Base-by-base conservation (phyloP, 2,329 filamentous ascomycete species). In the Apiospora koreana region DNA sequence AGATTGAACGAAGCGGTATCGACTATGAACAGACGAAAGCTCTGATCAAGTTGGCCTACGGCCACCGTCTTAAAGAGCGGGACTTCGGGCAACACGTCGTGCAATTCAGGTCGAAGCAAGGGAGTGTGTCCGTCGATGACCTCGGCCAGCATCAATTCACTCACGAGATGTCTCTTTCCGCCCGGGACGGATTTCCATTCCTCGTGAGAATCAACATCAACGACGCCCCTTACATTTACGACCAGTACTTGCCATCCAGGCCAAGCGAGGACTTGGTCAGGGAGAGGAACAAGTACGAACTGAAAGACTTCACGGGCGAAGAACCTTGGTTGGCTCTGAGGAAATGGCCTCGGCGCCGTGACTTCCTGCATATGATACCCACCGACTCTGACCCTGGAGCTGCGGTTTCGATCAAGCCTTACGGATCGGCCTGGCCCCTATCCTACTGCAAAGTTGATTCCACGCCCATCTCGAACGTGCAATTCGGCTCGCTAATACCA, bases 401-500 rank as follows among this genome's bases (percentile, higher is more conserved):
- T 50, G 25, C 38, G 42, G 8, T 16, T 46, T 79, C 2, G 77
- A 79, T 76, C 1, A 88, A 85, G 69, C 81, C 74, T 43, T 87
- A 84, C 74, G 74, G 76, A 0, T 75, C 81, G 6, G 82, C 86
- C 6, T 77, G 91, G 3, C 86, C 86, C 0, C 76, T 83, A 1
- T 73, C 80, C 0, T 80, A 80, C n/a, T 88, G 89, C 69, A 84
- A 77, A 0, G 78, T 88, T 0, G 89, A 91, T 71, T 73, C 74
- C 1, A 74, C 88, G 2, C 83, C 86, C 0, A 76, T 82, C 8
- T 78, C 79, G 9, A 83, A 84, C 70, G 83, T 81, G 1, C 80
- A 84, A 64, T 85, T 90, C 38, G 88, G 86, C 2, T 83, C 91
- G 68, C 84, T 96, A 46, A 85, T 96, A 6, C 94, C 95, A 0